These are phyloP conservation scores for Sordaria brevicollis DNA, from an alignment of 495 filamentous ascomycete species.

Conservation along the genomic window DNA sequence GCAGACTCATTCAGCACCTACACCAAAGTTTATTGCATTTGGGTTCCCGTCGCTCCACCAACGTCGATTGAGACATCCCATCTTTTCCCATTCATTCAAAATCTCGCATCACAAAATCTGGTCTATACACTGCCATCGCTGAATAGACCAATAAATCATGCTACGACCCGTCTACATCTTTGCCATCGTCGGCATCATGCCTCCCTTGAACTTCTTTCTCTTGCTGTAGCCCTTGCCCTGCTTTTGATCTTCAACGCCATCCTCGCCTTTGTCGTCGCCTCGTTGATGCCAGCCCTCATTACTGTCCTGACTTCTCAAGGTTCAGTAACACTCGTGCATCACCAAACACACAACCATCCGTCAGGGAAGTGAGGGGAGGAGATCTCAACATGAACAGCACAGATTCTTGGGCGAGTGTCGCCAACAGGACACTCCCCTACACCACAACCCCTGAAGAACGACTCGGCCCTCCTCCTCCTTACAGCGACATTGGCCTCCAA, in stretches of 20 bases:
- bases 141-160: constrained; percentile 5
- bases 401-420: not conserved
- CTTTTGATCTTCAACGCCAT: not conserved
- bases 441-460: constrained; percentile 16
- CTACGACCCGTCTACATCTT: not conserved
- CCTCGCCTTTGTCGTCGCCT: not conserved
- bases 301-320: not conserved
- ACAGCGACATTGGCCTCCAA: constrained; percentile 19
- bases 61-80: not conserved
- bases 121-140: not conserved
- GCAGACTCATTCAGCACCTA: not conserved
- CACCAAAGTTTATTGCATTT: not conserved
- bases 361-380: not conserved
- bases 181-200: not conserved
- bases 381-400: not conserved
- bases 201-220: not conserved
- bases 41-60: not conserved
- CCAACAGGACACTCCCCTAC: constrained; percentile 1
- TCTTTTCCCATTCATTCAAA: not conserved
- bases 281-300: not conserved
- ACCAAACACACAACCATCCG: not conserved
- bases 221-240: not conserved
- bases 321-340: not conserved
- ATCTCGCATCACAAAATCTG: no score
- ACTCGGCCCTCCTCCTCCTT: constrained; percentile 13